These are phyloP conservation scores for Blastomyces parvus DNA, from an alignment of 2,329 filamentous ascomycete genomes.

Conservation along the genomic window DNA sequence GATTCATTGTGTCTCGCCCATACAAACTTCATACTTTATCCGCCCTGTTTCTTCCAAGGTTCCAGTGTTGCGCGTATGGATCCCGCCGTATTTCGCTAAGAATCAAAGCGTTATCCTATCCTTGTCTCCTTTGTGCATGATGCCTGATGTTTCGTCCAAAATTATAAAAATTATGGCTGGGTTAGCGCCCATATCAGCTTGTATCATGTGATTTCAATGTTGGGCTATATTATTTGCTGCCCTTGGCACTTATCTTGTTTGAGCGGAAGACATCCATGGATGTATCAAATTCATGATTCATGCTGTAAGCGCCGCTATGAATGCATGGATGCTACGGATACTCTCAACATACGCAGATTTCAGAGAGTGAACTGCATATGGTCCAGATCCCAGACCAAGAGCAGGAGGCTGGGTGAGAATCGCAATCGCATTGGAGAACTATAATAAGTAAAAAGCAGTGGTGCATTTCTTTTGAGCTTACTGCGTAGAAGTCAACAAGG, in stretches of 20 bases:
- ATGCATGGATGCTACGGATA: neutral
- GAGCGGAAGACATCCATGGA: neutral
- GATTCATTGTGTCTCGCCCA: neutral
- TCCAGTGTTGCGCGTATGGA: too few species aligned
- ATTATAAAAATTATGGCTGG: too few species aligned
- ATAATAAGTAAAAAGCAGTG: neutral
- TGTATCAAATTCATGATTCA: neutral
- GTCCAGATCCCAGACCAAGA: neutral
- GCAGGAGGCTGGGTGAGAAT: neutral
- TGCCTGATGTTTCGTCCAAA: too few species aligned
- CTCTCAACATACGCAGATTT: neutral
- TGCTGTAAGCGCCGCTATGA: neutral
- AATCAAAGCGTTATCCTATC: neutral
- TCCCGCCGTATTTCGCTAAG: neutral
- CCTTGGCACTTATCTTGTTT: neutral
- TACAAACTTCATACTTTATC: neutral
- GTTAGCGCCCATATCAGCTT: neutral
- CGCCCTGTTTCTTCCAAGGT: neutral
- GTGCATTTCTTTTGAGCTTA: too few species aligned
- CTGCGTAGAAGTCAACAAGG: too few species aligned
- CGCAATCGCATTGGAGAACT: neutral
- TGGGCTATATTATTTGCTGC: neutral
- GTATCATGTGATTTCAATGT: neutral
- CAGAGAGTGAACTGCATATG: neutral
- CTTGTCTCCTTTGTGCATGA: neutral